phyloP scores from a whole-genome alignment of 805 yeast genomes.

The Lachancea quebecensis region DNA sequence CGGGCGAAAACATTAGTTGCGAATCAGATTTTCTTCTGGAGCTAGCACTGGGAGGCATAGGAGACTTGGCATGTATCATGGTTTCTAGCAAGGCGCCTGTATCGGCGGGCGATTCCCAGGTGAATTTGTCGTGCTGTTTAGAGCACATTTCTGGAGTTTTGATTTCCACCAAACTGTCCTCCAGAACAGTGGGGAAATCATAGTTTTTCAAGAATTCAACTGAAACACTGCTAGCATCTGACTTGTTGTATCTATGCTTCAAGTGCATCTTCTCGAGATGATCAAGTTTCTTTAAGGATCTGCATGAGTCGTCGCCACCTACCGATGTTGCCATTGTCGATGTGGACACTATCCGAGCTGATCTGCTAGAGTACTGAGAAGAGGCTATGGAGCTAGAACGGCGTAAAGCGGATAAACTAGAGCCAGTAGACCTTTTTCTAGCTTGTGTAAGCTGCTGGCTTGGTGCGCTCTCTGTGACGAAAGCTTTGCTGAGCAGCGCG shows the following conservation, averaged over 20 bases:
- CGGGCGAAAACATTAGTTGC: slow-evolving; percentile 18
- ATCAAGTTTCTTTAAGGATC: slow-evolving; percentile 11
- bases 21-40: slow-evolving; percentile 19
- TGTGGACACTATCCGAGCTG: slow-evolving; percentile 20
- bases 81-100: slow-evolving; percentile 8
- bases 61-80: slow-evolving; percentile 5
- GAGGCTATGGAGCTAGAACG: slow-evolving; percentile 5
- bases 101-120: slow-evolving; percentile 11
- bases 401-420: slow-evolving; percentile 1
- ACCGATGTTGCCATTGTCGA: slow-evolving; percentile 29
- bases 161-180: slow-evolving; percentile 15
- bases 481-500: slow-evolving; percentile 7
- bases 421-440: slow-evolving; percentile 1
- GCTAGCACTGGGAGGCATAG: not conserved
- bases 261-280: slow-evolving; percentile 15
- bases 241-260: slow-evolving; percentile 14
- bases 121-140: slow-evolving; percentile 6
- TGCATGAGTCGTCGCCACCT: slow-evolving; percentile 10
- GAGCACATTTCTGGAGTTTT: slow-evolving; percentile 9
- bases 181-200: slow-evolving; percentile 27
- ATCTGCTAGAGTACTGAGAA: slow-evolving; percentile 5
- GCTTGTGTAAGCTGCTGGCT: not conserved
- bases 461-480: slow-evolving; percentile 10
- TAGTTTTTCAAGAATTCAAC: slow-evolving; percentile 25
- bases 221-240: slow-evolving; percentile 17